Conservation (phyloP, 176 grass and related monocot genomes). For the Elymus sibiricus region DNA sequence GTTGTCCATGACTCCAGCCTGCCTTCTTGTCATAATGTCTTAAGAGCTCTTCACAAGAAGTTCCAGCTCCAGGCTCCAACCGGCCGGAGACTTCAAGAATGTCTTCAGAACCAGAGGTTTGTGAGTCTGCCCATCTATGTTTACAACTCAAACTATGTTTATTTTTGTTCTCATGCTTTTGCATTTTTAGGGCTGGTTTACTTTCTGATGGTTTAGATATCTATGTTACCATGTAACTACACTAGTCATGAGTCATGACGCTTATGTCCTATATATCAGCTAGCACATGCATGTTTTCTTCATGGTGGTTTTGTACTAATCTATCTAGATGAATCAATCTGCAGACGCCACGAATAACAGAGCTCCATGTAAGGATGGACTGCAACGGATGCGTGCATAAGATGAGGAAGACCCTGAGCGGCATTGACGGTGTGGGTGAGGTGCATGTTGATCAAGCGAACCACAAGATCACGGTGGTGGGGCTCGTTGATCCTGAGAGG, state of each 20-base stretch:
- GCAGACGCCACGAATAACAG: constrained; percentile 41
- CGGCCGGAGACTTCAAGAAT: constrained; percentile 18
- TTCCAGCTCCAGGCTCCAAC: constrained; percentile 8
- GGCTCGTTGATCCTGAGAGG: constrained; percentile 56
- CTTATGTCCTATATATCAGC: background rate
- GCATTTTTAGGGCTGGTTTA: background rate
- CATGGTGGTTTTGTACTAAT: constrained; percentile 3
- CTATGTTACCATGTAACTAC: background rate
- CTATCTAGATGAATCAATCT: background rate
- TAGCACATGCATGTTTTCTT: background rate
- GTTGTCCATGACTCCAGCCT: constrained; percentile 8
- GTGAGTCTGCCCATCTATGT: background rate
- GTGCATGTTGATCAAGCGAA: constrained; percentile 54
- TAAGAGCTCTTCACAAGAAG: background rate
- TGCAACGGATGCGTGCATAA: constrained; percentile 53
- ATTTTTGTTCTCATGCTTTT: background rate
- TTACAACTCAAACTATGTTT: background rate
- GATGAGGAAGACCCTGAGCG: constrained; percentile 32
- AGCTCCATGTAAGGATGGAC: constrained; percentile 56
- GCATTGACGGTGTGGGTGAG: constrained; percentile 54
- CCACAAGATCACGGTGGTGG: constrained; percentile 79
- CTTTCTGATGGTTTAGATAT: background rate
- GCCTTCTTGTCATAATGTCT: constrained; percentile 1
- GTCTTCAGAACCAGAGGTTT: constrained; percentile 44
- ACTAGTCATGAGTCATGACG: background rate